Base-by-base conservation (phyloP, 306 rosid species). In the Crotalaria pallida region DNA sequence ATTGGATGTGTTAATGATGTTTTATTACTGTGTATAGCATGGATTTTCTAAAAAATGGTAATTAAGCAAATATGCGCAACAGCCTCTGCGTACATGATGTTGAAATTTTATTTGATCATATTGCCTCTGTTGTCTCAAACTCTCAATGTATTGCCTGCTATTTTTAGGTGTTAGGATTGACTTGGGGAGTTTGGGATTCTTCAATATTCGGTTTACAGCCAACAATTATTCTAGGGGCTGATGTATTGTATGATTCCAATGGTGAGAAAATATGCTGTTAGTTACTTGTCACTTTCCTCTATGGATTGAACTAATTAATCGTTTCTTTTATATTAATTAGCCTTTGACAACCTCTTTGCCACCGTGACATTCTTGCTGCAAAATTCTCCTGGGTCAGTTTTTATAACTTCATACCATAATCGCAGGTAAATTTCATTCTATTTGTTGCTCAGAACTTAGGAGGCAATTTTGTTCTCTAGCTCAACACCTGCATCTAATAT, bases 121-220 rank as follows among this genome's bases (percentile, higher is more conserved):
- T n/a, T 48, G 53, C 43, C 47, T 34, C 33, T 57, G 36, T 26
- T 59, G 49, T 23, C 62, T 48, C 11, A 67, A 44, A n/a, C n/a
- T n/a, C n/a, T n/a, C n/a, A n/a, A n/a, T 77, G 67, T 22, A 19
- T 58, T 44, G 58, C 34, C 50, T 79, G 67, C 48, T 45, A 34
- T 34, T 63, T 68, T 47, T 63, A 93, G 97, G 89, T 93, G 40
- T 9, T 84, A 27, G 97, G 96, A 69, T 65, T 93, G 84, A 87
- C 92, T 8, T 90, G 97, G 97, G 96, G 96, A 75, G 87, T 87
- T 69, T 93, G 96, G 98, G 94, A 90, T 84, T 77, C 76, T 34
- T 84, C 91, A 53, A 56, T 87, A 26, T 84, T 90, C 77, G 80
- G 73, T 77, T 88, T 90, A 78, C 79, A 60, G 12, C 90, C 97